Conservation (phyloP, 2,329 filamentous ascomycete species). For the Bipolaris zeicola region DNA sequence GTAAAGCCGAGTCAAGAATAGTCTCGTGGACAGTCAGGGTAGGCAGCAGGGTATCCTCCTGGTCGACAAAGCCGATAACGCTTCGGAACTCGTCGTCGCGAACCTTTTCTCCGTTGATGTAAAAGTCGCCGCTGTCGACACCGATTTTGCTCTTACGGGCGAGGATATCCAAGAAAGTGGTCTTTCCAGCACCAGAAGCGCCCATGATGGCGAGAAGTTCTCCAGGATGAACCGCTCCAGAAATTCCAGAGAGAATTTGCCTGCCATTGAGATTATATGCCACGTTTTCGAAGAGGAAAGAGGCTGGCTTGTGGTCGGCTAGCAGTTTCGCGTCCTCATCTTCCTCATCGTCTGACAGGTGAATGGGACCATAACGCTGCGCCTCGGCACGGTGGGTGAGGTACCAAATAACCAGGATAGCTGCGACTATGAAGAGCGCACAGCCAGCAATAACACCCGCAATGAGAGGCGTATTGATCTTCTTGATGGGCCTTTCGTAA, state of each 20-base stretch:
- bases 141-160: conserved; percentile 97
- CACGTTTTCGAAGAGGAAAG: conserved; percentile 86
- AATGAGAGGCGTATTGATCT: conserved; percentile 96
- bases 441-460: conserved; percentile 88
- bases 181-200: conserved; percentile 95
- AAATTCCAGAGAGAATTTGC: conserved; percentile 78
- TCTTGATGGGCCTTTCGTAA: conserved; percentile 84
- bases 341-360: conserved; percentile 81
- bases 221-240: conserved; percentile 89
- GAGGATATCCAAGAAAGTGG: conserved; percentile 93
- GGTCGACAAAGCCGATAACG: conserved; percentile 95
- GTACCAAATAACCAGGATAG: conserved; percentile 86
- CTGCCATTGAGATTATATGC: conserved; percentile 87
- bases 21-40: conserved; percentile 98
- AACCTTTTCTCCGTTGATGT: conserved; percentile 91
- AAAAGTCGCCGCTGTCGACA: conserved; percentile 76
- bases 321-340: conserved; percentile 84
- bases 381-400: conserved; percentile 73
- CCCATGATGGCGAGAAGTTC: conserved; percentile 98
- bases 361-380: conserved; percentile 71
- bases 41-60: conserved; percentile 95
- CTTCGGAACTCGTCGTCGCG: conserved; percentile 83
- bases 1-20: conserved; percentile 88
- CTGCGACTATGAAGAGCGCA: conserved; percentile 84
- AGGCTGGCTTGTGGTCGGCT: conserved; percentile 87